A percentile compares a stretch with the other conserved stretches of the same genome.
Evolutionary conservation across 495 filamentous ascomycete genomes (phyloP).

Genomic region (Podospora conica): DNA sequence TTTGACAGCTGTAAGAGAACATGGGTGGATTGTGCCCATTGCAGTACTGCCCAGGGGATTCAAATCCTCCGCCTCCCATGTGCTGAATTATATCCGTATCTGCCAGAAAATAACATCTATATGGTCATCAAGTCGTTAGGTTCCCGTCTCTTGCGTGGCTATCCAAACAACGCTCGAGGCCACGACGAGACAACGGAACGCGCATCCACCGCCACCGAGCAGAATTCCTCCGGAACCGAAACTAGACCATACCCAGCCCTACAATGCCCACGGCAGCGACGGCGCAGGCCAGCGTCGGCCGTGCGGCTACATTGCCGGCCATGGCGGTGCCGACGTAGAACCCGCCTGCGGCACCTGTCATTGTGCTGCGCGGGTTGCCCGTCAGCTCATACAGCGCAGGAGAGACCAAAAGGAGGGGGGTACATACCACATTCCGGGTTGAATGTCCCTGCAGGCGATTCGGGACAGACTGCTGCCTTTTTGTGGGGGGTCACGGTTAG

Average conservation of each 20-base stretch:
- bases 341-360: constrained; percentile 20
- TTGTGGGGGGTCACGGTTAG: no score
- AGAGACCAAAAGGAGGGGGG: background rate
- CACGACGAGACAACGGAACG: background rate
- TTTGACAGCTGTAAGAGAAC: background rate
- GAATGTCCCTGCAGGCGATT: constrained; percentile 23
- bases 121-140: background rate
- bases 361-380: constrained; percentile 6
- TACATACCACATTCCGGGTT: constrained; percentile 21
- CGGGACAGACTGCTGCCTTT: constrained; percentile 27
- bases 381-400: background rate
- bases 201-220: background rate
- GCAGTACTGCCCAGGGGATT: background rate
- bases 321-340: constrained; percentile 25
- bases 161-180: background rate
- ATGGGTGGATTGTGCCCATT: background rate
- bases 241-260: constrained; percentile 15
- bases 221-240: background rate
- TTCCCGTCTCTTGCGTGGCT: background rate
- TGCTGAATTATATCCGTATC: background rate
- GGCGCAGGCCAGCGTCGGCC: constrained; percentile 21
- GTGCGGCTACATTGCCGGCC: constrained; percentile 18
- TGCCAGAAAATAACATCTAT: background rate
- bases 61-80: background rate
- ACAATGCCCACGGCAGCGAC: constrained; percentile 21